Evolutionary conservation across 371 early-diverging fungal genomes (phyloP), one percentile per base, ranked within the genome.

Genomic region (Funneliformis caledonium): DNA sequence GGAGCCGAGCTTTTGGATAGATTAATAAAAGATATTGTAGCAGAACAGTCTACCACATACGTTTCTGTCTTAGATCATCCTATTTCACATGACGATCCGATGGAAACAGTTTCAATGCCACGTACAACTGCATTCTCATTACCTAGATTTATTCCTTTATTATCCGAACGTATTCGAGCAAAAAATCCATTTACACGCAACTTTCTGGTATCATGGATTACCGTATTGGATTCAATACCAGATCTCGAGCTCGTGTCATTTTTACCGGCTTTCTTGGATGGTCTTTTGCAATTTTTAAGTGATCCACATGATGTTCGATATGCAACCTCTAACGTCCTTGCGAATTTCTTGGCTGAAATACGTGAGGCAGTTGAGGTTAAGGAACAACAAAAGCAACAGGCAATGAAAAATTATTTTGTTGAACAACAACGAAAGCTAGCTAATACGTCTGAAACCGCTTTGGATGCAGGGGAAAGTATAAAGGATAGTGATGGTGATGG

Each of bases 151-250:
- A 94, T 98, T 72, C 97, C 97, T 26, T 87, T 98, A 37, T 86
- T 98, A 1, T 85, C 92, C 0, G 96, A 97, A 82, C 92, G 97
- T 47, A 94, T 97, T 81, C 91, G 95, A 82, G 92, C 94, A 7
- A 87, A 93, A 79, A 96, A 95, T 84, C 94, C 97, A 4, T 91
- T 91, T 65, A 92, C 95, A 8, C 89, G 98, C n/a, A 92, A 92
- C 75, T 98, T 95, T 82, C 88, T 98, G 22, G 94, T 98, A 11
- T 92, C 93, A 60, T 98, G 98, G 98, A 93, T 98, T 73, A 87
- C 90, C 11, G 93, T 96, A 0, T 85, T 98, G 50, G 94, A 96
- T 82, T 92, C 95, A 0, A 92, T 97, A 10, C 98, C 97, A 0
- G 97, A 96, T 56, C 85, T 97, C 11, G 97, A 97, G 81, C 85